These are phyloP conservation scores for Talaromyces adpressus DNA, from an alignment of 495 filamentous ascomycete genomes.

Conservation along the genomic window DNA sequence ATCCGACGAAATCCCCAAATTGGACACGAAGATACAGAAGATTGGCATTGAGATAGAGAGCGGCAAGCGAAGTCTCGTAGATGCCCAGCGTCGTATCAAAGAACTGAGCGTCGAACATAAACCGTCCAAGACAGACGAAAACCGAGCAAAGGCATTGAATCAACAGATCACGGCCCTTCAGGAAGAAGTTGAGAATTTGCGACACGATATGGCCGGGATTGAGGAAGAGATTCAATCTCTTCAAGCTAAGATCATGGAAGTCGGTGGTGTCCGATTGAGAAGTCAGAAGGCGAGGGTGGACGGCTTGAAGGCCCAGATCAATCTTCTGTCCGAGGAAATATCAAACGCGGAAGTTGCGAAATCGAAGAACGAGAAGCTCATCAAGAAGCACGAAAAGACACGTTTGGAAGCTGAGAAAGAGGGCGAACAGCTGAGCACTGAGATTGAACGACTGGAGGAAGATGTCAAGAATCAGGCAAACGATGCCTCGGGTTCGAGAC, in stretches of 20 bases:
- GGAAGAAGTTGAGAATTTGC: slow-evolving; percentile 72
- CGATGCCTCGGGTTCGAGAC: slow-evolving; percentile 63
- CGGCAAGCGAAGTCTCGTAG: slow-evolving; percentile 71
- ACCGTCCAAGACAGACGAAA: slow-evolving; percentile 69
- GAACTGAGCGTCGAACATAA: slow-evolving; percentile 77
- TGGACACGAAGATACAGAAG: slow-evolving; percentile 91
- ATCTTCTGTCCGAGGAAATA: slow-evolving; percentile 69
- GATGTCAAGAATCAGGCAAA: slow-evolving; percentile 70
- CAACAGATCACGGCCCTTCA: slow-evolving; percentile 69
- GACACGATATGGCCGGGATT: slow-evolving; percentile 71
- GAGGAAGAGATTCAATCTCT: slow-evolving; percentile 87
- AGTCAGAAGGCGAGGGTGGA: slow-evolving; percentile 93
- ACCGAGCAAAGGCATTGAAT: slow-evolving; percentile 58
- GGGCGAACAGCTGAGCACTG: slow-evolving; percentile 58
- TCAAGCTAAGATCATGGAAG: slow-evolving; percentile 96
- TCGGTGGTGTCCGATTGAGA: slow-evolving; percentile 86
- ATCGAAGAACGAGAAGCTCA: slow-evolving; percentile 88
- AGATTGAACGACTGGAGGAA: slow-evolving; percentile 66
- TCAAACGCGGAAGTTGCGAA: slow-evolving; percentile 77
- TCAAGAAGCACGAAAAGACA: slow-evolving; percentile 78
- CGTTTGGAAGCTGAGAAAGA: slow-evolving; percentile 68
- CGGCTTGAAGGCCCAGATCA: slow-evolving; percentile 76
- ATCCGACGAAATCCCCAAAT: slow-evolving; percentile 72
- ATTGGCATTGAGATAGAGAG: slow-evolving; percentile 84
- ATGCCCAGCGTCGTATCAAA: slow-evolving; percentile 73